A percentile compares a stretch with the other conserved stretches of the same genome.
Conservation (phyloP, 768 basidiomycete genomes). For the Cystobasidiopsis lactophilus region DNA sequence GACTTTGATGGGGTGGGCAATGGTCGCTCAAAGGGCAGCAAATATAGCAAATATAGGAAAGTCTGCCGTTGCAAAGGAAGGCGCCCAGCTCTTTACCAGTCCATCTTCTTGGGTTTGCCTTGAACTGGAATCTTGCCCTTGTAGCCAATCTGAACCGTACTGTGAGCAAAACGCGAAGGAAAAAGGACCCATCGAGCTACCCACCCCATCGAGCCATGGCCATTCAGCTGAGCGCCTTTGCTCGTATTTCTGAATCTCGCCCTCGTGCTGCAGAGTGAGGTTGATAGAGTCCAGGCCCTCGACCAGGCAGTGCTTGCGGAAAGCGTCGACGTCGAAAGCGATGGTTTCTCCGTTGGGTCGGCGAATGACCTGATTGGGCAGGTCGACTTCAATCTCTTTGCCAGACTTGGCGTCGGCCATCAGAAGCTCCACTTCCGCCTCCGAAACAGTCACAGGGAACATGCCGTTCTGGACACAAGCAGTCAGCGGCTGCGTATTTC, state of each 20-base stretch:
- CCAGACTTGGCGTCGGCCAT: conserved; percentile 56
- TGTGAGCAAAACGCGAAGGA: background rate
- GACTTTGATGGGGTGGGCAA: too few relatives aligned
- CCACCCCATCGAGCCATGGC: conserved; percentile 83
- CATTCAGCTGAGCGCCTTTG: conserved; percentile 47
- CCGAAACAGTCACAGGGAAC: conserved; percentile 53
- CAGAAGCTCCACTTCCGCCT: conserved; percentile 46
- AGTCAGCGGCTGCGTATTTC: background rate
- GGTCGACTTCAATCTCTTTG: conserved; percentile 56
- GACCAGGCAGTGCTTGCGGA: conserved; percentile 78
- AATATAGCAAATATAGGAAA: too few relatives aligned
- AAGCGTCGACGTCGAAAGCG: conserved; percentile 60
- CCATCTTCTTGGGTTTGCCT: conserved; percentile 34
- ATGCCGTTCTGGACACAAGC: conserved; percentile 81
- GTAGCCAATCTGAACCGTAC: conserved; percentile 10
- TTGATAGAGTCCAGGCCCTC: conserved; percentile 86
- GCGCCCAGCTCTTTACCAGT: conserved; percentile 34
- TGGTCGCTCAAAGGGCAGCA: too few relatives aligned
- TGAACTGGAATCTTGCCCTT: conserved; percentile 38
- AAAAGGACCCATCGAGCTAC: background rate
- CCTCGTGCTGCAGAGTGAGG: conserved; percentile 62
- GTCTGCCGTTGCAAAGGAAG: too few relatives aligned
- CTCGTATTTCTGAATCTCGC: conserved; percentile 60
- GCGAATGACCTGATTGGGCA: conserved; percentile 57
- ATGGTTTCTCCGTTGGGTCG: conserved; percentile 43